Conservation (phyloP, 2,329 filamentous ascomycete species). For the Sarocladiaceae sp. region DNA sequence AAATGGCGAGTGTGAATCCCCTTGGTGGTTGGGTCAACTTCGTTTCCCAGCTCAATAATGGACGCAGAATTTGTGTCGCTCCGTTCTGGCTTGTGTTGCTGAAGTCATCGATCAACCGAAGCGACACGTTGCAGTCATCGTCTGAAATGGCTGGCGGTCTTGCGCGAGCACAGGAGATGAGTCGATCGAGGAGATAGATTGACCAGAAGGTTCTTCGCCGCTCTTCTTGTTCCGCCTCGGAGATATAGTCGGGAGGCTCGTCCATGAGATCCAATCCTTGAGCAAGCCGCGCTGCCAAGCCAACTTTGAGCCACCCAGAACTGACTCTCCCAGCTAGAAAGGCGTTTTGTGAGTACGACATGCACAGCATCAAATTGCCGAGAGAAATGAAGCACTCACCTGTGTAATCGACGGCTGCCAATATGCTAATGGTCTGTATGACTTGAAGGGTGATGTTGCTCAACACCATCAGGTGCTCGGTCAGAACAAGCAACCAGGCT, state of each 20-base stretch:
- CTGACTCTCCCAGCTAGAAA: slow-evolving; percentile 13
- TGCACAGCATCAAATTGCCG: too few species aligned
- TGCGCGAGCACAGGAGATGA: slow-evolving; percentile 29
- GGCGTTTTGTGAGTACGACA: too few species aligned
- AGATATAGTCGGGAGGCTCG: slow-evolving; percentile 20
- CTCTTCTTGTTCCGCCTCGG: slow-evolving; percentile 24
- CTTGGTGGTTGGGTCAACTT: slow-evolving; percentile 1
- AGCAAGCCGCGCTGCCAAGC: slow-evolving; percentile 26
- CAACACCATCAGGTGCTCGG: slow-evolving; percentile 3
- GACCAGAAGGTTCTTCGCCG: slow-evolving; percentile 33
- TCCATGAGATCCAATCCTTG: slow-evolving; percentile 29
- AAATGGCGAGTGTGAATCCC: slow-evolving; percentile 10
- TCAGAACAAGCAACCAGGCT: slow-evolving; percentile 2
- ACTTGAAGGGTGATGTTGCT: slow-evolving; percentile 15
- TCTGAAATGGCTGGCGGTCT: slow-evolving; percentile 29
- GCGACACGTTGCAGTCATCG: slow-evolving; percentile 24
- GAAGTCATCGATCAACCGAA: too few species aligned
- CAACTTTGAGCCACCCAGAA: slow-evolving; percentile 31
- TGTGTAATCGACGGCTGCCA: slow-evolving; percentile 33
- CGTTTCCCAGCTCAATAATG: slow-evolving; percentile 13
- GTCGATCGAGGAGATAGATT: slow-evolving; percentile 30
- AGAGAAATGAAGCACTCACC: too few species aligned
- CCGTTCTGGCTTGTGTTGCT: too few species aligned
- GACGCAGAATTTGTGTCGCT: slow-evolving; percentile 11
- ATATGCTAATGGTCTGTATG: slow-evolving; percentile 30